Evolutionary conservation across 495 filamentous ascomycete species (phyloP), one percentile per base, ranked within the genome.

Genomic region (Achaetomiella virescens): DNA sequence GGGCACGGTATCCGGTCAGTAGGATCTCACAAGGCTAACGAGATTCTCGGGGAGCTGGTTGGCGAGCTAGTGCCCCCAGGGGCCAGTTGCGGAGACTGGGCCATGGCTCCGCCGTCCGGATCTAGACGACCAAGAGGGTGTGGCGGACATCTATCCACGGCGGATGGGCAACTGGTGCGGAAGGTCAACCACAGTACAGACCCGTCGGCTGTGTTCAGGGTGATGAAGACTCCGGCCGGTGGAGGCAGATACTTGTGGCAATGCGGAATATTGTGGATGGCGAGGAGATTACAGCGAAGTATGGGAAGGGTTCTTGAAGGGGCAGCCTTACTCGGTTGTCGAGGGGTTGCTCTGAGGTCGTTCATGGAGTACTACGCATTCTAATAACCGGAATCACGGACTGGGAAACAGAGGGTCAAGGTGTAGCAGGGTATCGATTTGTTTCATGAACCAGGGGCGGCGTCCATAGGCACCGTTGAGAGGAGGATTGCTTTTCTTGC

Each of bases 101-200:
- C 62, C 21, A 48, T 66, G 46, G 46, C 35, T 69, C 11, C 48
- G 59, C 25, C 53, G 65, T 2, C 66, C 65, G 24, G 66, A 67
- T 43, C 33, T 67, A 5, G 48, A 57, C 1, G 46, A 62, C 36
- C 41, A 51, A 22, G n/a, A 46, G 6, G n/a, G n/a, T n/a, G 62
- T 69, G 8, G 66, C 66, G 9, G 65, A 69, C 27, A 64, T 69
- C 17, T 66, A 61, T 15, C 55, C 64, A 6, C 46, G 46, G 25
- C 44, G 48, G 20, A 58, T 54, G 50, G 66, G 66, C 27, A 69
- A 69, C 47, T 69, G 66, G 65, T 67, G 10, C 62, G 66, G n/a
- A 61, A 61, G 25, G 66, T 69, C 52, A 51, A 22, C 15, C 66
- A 69, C 35, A 58, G 44, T 44, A 35, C 36, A 2, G 21, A 52